These are phyloP conservation scores for Dichotomopilus funicola DNA, from an alignment of 2,329 filamentous ascomycete genomes.

Conservation along the genomic window DNA sequence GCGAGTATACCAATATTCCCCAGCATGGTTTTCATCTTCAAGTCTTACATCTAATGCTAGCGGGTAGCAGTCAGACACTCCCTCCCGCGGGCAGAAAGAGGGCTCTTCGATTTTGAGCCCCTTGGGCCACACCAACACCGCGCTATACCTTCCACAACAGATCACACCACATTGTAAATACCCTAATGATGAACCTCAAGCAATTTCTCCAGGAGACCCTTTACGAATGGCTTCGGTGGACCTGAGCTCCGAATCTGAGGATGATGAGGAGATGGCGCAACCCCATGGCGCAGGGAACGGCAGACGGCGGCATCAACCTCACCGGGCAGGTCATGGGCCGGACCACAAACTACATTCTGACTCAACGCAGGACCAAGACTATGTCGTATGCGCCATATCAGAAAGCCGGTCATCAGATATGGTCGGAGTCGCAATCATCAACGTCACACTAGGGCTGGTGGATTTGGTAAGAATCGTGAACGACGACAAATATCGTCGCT, in stretches of 20 bases:
- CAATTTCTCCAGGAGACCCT: too few relatives aligned
- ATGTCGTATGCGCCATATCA: constrained; percentile 20
- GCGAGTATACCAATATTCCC: too few relatives aligned
- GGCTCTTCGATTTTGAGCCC: constrained; percentile 9
- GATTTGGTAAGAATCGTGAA: constrained; percentile 18
- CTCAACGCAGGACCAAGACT: constrained; percentile 8
- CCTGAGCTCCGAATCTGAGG: constrained; percentile 8
- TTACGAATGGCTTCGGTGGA: background rate
- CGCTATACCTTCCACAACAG: background rate
- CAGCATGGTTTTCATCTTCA: too few relatives aligned
- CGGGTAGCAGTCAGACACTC: too few relatives aligned
- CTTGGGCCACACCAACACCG: background rate
- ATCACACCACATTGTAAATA: background rate
- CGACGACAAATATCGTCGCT: constrained; percentile 16
- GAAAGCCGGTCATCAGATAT: constrained; percentile 19
- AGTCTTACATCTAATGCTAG: too few relatives aligned
- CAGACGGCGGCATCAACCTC: background rate
- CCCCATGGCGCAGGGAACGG: too few relatives aligned
- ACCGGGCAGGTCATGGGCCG: too few relatives aligned
- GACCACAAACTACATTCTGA: background rate
- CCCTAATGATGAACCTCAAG: too few relatives aligned
- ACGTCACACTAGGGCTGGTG: constrained; percentile 11
- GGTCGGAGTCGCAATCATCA: constrained; percentile 18
- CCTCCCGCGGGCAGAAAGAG: too few relatives aligned
- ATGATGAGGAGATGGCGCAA: background rate